Base-by-base conservation (phyloP, 176 grass and related monocot species). In the Coix lacrymajobi region DNA sequence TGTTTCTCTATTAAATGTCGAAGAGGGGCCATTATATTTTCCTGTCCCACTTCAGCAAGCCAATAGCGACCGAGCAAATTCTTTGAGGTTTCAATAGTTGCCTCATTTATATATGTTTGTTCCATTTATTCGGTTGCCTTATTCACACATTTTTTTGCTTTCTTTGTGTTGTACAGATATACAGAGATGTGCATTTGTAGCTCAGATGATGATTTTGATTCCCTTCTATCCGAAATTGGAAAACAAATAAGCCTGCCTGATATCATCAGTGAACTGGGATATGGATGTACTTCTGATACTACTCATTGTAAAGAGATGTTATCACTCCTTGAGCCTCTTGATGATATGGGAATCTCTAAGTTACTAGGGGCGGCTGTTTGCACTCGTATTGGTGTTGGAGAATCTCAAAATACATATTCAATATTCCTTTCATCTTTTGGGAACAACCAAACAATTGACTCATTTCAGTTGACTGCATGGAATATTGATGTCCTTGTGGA, bases 401-500 rank as follows among this genome's bases (percentile, higher is more conserved):
- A 85, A 45, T 54, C 77, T 78, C 87, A 89, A 15, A 87, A 76
- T 62, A 88, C 83, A 73, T 92, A 95, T 84, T 86, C 91, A 77
- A 92, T 80, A 31, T 89, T 95, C 41, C 85, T 90, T 41, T 93
- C 85, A 61, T 79, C 88, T 79, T 70, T 93, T 41, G 85, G 96
- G 58, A 91, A 90, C 62, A 92, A 67, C 73, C 77, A 83, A 85
- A 38, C 84, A 77, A 77, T 51, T 77, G 92, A 93, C 69, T 80
- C 84, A n/a, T 78, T 76, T 71, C 84, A 77, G 8, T 77, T 91
- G 69, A 79, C 81, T 66, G 69, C 90, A 75, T 98, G 92, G 92
- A 89, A 98, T 90, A 71, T 98, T 80, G 83, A 89, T 88, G 64
- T 90, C 79, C 93, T 98, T 45, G 84, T 98, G 79, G 91, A 89